Percentiles rank a stretch among this genome's conserved stretches.
Evolutionary conservation across 306 rosid genomes (phyloP).

Genomic region (Benincasa hispida): DNA sequence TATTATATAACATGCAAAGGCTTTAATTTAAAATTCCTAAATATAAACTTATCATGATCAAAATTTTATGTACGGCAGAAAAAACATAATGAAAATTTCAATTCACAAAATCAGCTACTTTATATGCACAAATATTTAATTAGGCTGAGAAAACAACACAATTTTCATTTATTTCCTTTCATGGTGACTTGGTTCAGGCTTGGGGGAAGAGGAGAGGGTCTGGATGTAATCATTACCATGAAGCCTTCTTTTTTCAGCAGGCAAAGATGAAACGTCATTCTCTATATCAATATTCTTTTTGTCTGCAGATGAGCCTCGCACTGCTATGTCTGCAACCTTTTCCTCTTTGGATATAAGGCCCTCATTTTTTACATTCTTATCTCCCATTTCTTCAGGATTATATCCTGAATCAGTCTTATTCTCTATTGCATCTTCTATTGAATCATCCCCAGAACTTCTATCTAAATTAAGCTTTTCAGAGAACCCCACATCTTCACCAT

Average conservation of each 20-base stretch:
- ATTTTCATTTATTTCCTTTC: neutral
- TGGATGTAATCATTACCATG: slow-evolving; percentile 39
- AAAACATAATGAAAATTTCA: neutral
- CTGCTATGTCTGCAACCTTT: slow-evolving; percentile 23
- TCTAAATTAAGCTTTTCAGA: slow-evolving; percentile 85
- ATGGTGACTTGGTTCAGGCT: neutral
- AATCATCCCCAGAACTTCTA: slow-evolving; percentile 98
- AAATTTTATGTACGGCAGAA: neutral
- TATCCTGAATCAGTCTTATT: slow-evolving; percentile 63
- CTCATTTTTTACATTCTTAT: slow-evolving; percentile 34
- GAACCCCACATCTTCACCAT: slow-evolving; percentile 59
- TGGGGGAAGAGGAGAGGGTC: neutral
- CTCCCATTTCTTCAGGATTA: slow-evolving; percentile 39
- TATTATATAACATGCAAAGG: neutral
- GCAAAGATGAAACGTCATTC: slow-evolving; percentile 23
- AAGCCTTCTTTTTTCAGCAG: slow-evolving; percentile 73
- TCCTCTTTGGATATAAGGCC: slow-evolving; percentile 32
- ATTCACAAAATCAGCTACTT: neutral
- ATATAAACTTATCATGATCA: neutral
- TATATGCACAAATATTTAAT: neutral
- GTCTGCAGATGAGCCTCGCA: slow-evolving; percentile 38
- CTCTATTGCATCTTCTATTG: slow-evolving; percentile 90
- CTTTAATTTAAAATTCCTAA: neutral
- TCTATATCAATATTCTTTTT: slow-evolving; percentile 35
- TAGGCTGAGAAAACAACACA: neutral